phyloP scores from a whole-genome alignment of 1,139 yeast genomes.

The Geotrichum histeridarum region DNA sequence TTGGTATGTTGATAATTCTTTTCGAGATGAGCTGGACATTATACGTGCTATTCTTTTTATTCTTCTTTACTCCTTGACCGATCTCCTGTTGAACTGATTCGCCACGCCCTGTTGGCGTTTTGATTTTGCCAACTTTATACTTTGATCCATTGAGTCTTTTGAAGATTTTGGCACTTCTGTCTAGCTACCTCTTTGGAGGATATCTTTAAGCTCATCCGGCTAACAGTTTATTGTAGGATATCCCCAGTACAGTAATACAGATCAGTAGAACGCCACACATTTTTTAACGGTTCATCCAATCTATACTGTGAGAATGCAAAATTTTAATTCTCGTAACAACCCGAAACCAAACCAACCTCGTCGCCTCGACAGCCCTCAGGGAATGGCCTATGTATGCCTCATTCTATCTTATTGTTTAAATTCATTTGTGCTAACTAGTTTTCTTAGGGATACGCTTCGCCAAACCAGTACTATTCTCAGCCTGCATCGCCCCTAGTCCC shows the following conservation, averaged over 20 bases:
- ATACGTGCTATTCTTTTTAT: no score
- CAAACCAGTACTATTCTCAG: conserved; percentile 11
- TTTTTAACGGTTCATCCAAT: neutral
- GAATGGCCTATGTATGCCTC: conserved; percentile 8
- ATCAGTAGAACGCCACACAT: neutral
- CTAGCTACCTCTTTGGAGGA: no score
- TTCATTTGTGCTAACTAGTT: neutral
- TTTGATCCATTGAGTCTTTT: neutral
- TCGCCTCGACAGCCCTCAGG: conserved; percentile 11
- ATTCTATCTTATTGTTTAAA: neutral
- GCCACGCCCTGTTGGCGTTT: no score
- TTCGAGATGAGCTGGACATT: no score
- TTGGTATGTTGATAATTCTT: conserved; percentile 1
- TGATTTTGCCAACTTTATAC: neutral
- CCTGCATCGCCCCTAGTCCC: conserved; percentile 10
- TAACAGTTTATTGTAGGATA: no score
- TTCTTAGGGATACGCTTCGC: conserved; percentile 12
- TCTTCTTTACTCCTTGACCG: no score
- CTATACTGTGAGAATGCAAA: conserved; percentile 9
- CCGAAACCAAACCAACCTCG: conserved; percentile 15
- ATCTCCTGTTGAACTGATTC: no score
- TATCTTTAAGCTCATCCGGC: no score
- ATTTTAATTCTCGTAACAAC: conserved; percentile 14
- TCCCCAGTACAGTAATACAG: neutral
- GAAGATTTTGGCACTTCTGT: no score